Conservation (phyloP, 2,329 filamentous ascomycete genomes). For the Orbilia brochopaga region DNA sequence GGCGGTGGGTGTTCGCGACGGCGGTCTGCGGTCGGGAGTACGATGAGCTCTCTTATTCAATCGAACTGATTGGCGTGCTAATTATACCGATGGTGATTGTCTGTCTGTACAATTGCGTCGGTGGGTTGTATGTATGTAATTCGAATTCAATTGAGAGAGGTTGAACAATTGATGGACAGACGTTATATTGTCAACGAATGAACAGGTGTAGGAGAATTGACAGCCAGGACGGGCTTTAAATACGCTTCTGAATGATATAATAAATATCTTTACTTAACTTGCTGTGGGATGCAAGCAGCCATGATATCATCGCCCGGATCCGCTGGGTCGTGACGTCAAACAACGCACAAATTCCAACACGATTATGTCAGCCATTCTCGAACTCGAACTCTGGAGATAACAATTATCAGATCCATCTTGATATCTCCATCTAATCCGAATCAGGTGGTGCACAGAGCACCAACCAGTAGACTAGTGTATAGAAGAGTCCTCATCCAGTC, state of each 20-base stretch:
- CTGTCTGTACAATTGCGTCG: no score
- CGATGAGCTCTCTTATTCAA: constrained; percentile 8
- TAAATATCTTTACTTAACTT: no score
- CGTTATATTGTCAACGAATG: not conserved
- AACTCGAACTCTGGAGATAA: no score
- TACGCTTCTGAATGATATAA: not conserved
- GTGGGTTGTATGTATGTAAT: no score
- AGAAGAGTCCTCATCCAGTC: no score
- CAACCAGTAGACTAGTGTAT: no score
- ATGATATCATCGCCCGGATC: constrained; percentile 4
- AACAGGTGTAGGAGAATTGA: no score
- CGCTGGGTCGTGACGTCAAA: constrained; percentile 2
- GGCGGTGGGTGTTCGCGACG: constrained; percentile 18
- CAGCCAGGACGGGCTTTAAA: not conserved
- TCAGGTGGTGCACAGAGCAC: no score
- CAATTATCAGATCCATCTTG: not conserved
- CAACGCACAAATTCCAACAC: constrained; percentile 8
- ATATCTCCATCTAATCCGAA: no score
- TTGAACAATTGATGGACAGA: not conserved
- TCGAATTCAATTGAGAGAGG: no score
- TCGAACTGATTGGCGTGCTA: not conserved
- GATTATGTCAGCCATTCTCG: constrained; percentile 12
- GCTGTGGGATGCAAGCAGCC: constrained; percentile 1
- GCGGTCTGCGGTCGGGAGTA: not conserved
- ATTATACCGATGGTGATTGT: no score